Evolutionary conservation across 805 yeast species (phyloP).

Genomic region (Sugiyamaella valdiviana): DNA sequence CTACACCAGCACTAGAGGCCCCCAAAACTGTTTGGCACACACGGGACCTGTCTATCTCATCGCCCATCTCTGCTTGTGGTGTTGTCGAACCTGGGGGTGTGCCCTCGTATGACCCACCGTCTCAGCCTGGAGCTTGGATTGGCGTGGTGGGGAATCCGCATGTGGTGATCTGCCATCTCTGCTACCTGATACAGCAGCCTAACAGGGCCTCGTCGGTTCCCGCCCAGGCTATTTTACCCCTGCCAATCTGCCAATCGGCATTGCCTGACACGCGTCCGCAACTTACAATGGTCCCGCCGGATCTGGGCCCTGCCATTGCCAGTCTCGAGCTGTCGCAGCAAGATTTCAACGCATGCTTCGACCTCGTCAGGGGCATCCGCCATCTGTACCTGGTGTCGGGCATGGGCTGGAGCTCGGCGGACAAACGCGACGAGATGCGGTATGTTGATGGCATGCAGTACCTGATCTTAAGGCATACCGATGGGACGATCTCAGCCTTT

Average conservation of each 20-base stretch:
- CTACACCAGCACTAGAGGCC: too few species aligned
- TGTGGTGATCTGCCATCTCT: background rate
- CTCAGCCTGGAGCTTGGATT: background rate
- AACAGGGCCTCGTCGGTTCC: background rate
- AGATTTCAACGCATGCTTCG: conserved; percentile 18
- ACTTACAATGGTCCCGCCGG: background rate
- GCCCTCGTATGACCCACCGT: too few species aligned
- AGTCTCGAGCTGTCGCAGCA: background rate
- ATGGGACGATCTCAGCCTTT: conserved; percentile 15
- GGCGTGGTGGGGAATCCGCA: background rate
- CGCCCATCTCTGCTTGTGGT: too few species aligned
- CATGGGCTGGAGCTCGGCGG: conserved; percentile 23
- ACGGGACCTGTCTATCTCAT: too few species aligned
- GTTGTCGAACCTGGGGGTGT: too few species aligned
- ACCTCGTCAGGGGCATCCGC: conserved; percentile 20
- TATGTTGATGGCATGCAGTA: conserved; percentile 16
- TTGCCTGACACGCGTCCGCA: background rate
- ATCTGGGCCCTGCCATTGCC: background rate
- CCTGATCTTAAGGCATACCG: conserved; percentile 4
- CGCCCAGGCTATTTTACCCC: conserved; percentile 1
- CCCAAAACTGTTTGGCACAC: too few species aligned
- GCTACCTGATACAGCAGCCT: background rate
- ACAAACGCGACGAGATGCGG: conserved; percentile 25
- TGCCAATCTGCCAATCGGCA: conserved; percentile 5
- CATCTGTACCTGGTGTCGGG: conserved; percentile 23